phyloP scores from a whole-genome alignment of 192 early-diverging fungal species.

The Chytriomyces confervae region DNA sequence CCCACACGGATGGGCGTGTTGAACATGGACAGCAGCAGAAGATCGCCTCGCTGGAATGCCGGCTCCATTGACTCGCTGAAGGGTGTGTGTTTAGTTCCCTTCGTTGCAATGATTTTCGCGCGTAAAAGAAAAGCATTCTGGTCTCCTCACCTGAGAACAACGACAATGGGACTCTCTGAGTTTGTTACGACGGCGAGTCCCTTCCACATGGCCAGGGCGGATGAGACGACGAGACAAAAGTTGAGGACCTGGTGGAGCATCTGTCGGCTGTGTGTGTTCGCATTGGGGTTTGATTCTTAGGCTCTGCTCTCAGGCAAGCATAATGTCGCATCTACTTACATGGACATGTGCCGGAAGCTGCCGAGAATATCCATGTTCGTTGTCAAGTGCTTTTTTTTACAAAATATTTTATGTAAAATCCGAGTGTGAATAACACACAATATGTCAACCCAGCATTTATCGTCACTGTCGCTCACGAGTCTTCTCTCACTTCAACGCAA shows the following conservation, averaged over 20 bases:
- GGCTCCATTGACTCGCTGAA: slow-evolving; percentile 94
- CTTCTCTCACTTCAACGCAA: too few species aligned
- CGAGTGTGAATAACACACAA: too few species aligned
- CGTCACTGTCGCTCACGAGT: too few species aligned
- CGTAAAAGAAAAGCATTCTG: background rate
- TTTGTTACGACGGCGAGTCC: slow-evolving; percentile 82
- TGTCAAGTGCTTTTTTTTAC: too few species aligned
- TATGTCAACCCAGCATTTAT: too few species aligned
- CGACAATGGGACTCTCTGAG: slow-evolving; percentile 95
- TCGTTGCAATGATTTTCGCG: background rate
- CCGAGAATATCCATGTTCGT: background rate
- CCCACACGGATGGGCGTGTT: slow-evolving; percentile 79
- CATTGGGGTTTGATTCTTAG: too few species aligned
- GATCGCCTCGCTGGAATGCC: slow-evolving; percentile 91
- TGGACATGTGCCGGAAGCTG: slow-evolving; percentile 1
- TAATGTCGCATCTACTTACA: background rate
- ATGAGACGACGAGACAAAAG: slow-evolving; percentile 86
- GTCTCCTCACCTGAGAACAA: slow-evolving; percentile 80
- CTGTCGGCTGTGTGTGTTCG: slow-evolving; percentile 34
- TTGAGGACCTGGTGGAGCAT: slow-evolving; percentile 76
- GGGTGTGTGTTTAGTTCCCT: background rate
- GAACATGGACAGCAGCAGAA: slow-evolving; percentile 83
- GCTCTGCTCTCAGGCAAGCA: too few species aligned
- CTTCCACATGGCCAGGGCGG: slow-evolving; percentile 98
- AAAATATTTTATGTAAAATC: too few species aligned